A percentile compares a stretch with the other conserved stretches of the same genome.
phyloP scores from a whole-genome alignment of 352 stramenopile species.

The Phytophthora podocarpi region DNA sequence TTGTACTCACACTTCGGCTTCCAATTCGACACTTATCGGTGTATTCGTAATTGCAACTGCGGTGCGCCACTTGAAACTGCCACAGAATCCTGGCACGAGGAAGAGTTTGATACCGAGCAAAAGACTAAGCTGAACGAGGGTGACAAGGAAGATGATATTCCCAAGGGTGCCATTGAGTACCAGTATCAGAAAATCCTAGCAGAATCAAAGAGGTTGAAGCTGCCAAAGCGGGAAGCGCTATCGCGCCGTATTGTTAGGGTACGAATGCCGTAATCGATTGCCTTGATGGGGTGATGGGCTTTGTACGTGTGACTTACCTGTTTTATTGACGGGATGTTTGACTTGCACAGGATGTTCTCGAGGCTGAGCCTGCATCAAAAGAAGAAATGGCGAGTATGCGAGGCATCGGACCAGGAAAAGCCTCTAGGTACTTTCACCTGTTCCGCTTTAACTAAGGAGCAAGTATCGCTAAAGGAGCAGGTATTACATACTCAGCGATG shows the following conservation, averaged over 20 bases:
- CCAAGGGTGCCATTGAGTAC: constrained; percentile 54
- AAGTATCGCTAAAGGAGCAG: too few relatives aligned
- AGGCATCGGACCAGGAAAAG: constrained; percentile 54
- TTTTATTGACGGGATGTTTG: not conserved
- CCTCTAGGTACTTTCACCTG: constrained; percentile 54
- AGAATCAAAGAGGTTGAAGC: constrained; percentile 42
- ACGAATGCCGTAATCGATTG: not conserved
- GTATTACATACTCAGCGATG: too few relatives aligned
- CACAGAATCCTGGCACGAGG: constrained; percentile 3
- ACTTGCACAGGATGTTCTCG: constrained; percentile 52
- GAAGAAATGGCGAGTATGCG: constrained; percentile 73
- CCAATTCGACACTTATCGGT: constrained; percentile 40
- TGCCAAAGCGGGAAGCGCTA: constrained; percentile 65
- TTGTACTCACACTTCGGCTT: constrained; percentile 66
- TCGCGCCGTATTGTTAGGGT: constrained; percentile 55
- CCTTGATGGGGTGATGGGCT: not conserved
- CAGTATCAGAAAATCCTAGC: constrained; percentile 62
- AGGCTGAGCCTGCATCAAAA: constrained; percentile 38
- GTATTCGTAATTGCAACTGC: constrained; percentile 70
- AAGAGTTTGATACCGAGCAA: constrained; percentile 7
- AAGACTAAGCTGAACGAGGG: not conserved
- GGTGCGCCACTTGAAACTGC: constrained; percentile 28
- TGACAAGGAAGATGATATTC: constrained; percentile 11
- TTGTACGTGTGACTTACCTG: not conserved
- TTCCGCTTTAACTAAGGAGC: constrained; percentile 41